Conservation (phyloP, 2,329 filamentous ascomycete species). For the Fusarium oxysporum region DNA sequence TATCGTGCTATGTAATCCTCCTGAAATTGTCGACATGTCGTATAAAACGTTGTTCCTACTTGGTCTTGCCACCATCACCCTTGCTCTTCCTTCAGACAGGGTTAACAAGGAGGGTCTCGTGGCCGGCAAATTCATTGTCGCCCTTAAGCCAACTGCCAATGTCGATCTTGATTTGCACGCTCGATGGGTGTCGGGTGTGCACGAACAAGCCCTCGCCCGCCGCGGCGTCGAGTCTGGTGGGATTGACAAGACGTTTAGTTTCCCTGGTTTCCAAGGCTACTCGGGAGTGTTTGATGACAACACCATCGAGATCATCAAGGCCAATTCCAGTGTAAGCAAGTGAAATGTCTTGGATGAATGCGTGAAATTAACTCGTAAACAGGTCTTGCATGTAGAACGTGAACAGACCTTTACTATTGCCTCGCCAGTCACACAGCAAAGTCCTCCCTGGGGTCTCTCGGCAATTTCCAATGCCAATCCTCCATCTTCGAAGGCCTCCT, state of each 20-base stretch:
- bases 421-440: neutral
- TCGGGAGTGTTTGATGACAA: neutral
- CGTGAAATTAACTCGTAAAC: fast-evolving
- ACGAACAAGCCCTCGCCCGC: neutral
- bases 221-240: neutral
- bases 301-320: constrained; percentile 6
- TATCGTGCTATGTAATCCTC: fast-evolving
- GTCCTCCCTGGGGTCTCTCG: constrained; percentile 4
- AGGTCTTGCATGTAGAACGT: constrained; percentile 2
- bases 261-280: constrained; percentile 10
- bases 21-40: neutral
- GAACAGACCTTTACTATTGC: neutral
- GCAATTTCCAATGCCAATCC: constrained; percentile 18
- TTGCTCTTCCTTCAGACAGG: neutral
- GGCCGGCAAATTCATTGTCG: neutral
- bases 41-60: fast-evolving
- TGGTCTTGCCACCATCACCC: neutral
- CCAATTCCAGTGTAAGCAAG: neutral
- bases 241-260: neutral
- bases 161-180: neutral
- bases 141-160: neutral
- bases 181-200: neutral
- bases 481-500: neutral
- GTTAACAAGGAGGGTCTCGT: neutral
- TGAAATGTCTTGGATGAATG: fast-evolving